Percentiles rank a stretch among this genome's conserved stretches.
Conservation (phyloP, 2,329 filamentous ascomycete genomes). For the Alternaria sp. region DNA sequence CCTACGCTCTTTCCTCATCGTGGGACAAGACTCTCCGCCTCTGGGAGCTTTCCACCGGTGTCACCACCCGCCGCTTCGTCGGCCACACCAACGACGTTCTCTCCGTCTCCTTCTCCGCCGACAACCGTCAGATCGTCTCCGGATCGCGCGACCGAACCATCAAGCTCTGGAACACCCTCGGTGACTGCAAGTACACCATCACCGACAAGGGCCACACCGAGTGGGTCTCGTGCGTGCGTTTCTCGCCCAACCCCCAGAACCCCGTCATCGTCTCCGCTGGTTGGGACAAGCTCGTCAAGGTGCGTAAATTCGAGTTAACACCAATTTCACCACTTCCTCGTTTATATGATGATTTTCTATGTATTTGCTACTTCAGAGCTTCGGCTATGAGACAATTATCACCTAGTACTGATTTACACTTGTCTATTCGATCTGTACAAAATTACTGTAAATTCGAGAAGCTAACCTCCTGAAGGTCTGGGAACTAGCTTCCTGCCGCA, state of each 20-base stretch:
- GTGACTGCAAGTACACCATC: slow-evolving; percentile 99
- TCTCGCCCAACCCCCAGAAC: slow-evolving; percentile 99
- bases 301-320: slow-evolving; percentile 62
- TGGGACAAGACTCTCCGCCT: slow-evolving; percentile 99
- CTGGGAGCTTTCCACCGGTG: slow-evolving; percentile 97
- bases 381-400: slow-evolving; percentile 97
- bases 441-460: slow-evolving; percentile 11
- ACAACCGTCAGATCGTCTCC: slow-evolving; percentile 99
- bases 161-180: slow-evolving; percentile 99
- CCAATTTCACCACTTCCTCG: not conserved
- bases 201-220: slow-evolving; percentile 99
- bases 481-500: slow-evolving; percentile 99
- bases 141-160: slow-evolving; percentile 98
- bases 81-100: slow-evolving; percentile 99
- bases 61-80: slow-evolving; percentile 97
- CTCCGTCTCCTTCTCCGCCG: slow-evolving; percentile 99
- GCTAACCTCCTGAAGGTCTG: slow-evolving; percentile 75
- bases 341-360: slow-evolving; percentile 88
- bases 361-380: slow-evolving; percentile 99
- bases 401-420: slow-evolving; percentile 78
- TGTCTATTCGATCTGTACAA: slow-evolving; percentile 5
- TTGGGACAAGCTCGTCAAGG: slow-evolving; percentile 99
- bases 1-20: slow-evolving; percentile 97
- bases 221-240: slow-evolving; percentile 99
- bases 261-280: slow-evolving; percentile 98